A percentile compares a stretch with the other conserved stretches of the same genome.
Conservation (phyloP, 305 asterid species). For the Fraxinus sp. region DNA sequence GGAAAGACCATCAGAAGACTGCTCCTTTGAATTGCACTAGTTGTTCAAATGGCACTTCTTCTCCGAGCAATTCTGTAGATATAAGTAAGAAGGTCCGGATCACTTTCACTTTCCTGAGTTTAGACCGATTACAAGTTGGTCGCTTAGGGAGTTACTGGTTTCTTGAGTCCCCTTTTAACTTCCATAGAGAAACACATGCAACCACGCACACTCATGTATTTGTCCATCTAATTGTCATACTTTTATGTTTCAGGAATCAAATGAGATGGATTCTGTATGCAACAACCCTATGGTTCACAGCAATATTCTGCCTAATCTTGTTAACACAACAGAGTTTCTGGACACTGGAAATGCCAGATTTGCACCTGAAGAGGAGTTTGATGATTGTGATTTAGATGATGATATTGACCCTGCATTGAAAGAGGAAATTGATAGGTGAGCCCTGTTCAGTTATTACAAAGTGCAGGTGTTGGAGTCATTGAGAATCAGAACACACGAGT, state of each 20-base stretch:
- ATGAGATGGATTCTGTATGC: slow-evolving; percentile 36
- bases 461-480: slow-evolving; percentile 5
- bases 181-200: slow-evolving; percentile 1
- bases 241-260: slow-evolving; percentile 48
- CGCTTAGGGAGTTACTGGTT: slow-evolving; percentile 14
- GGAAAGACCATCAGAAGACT: slow-evolving; percentile 74
- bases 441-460: slow-evolving; percentile 15
- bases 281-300: slow-evolving; percentile 35
- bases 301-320: slow-evolving; percentile 35
- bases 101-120: slow-evolving; percentile 9
- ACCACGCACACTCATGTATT: slow-evolving; percentile 12
- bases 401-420: slow-evolving; percentile 82
- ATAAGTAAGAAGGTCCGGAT: slow-evolving; percentile 50
- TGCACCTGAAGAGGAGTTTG: slow-evolving; percentile 68
- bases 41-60: slow-evolving; percentile 44
- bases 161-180: slow-evolving; percentile 10
- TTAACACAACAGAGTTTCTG: slow-evolving; percentile 44
- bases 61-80: slow-evolving; percentile 45
- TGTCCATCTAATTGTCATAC: slow-evolving; percentile 20
- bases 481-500: neutral
- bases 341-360: slow-evolving; percentile 47
- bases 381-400: slow-evolving; percentile 71
- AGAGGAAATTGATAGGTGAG: slow-evolving; percentile 91
- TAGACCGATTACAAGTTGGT: slow-evolving; percentile 10
- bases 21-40: slow-evolving; percentile 42